Evolutionary conservation across 495 filamentous ascomycete genomes (phyloP), one percentile per base, ranked within the genome.

Genomic region (Chaetomium cochliodes): DNA sequence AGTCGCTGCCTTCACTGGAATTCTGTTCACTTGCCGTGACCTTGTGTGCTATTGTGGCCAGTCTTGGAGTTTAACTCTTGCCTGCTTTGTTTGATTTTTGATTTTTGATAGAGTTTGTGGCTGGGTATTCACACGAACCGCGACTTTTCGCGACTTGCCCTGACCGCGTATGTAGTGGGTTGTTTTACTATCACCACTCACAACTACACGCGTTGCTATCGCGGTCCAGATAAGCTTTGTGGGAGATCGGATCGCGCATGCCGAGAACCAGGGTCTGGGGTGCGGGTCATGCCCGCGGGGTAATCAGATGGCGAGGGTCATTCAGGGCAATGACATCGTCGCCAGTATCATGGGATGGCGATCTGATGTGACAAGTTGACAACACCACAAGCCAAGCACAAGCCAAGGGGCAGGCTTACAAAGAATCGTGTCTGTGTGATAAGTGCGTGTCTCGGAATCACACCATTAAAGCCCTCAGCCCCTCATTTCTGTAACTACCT

Each of bases 1-100:
- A 62, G 50, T 30, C 41, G 60, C 51, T 63, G 41, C 49, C 6
- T 62, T 62, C 22, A 61, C 49, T 0, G 46, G 8, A 49, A n/a
- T 51, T 5, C 41, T 51, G 57, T 37, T 23, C 42, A 30, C 33
- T 23, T 22, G 20, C 18, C 23, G 20, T 50, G 23, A 26, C 22
- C 25, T 6, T 30, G 6, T 50, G 20, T 23, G 49, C 0, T 23
- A 5, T 23, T 20, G 18, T 50, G 41, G 6, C 2, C 15, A 44
- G 41, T 16, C 8, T 37, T 37, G 5, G 33, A 37, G 33, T 37
- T 37, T 15, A 5, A 18, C 13, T 44, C 18, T 44, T 44, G 15
- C 41, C 1, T 18, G 5, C 13, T 16, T 44, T 44, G 41, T 44
- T 15, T 4, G 16, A 44, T 16, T 12, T 18, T 44, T 18, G 41